Conservation (phyloP, 2,329 filamentous ascomycete genomes). For the Nemania abortiva region DNA sequence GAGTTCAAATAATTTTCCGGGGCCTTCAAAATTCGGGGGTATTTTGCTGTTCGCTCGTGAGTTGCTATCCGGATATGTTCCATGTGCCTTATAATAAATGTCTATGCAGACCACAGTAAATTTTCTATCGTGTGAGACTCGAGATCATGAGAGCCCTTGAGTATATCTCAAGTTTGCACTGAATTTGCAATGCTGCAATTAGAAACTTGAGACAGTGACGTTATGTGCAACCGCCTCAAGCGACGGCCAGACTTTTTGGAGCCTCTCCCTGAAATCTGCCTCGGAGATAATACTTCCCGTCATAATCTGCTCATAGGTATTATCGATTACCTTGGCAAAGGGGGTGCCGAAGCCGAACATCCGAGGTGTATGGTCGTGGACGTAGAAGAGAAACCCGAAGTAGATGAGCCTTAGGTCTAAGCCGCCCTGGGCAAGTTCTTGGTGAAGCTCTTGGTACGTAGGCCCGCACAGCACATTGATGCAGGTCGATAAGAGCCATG, state of each 20-base stretch:
- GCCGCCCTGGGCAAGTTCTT: conserved; percentile 42
- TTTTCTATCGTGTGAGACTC: background rate
- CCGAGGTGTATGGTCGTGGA: conserved; percentile 43
- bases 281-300: conserved; percentile 39
- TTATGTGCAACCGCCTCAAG: conserved; percentile 41
- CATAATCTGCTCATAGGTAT: conserved; percentile 46
- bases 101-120: background rate
- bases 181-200: background rate
- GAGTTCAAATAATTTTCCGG: conserved; percentile 1
- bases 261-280: conserved; percentile 41
- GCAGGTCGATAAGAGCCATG: conserved; percentile 44
- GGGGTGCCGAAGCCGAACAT: conserved; percentile 45
- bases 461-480: conserved; percentile 46
- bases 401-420: conserved; percentile 46
- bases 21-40: background rate
- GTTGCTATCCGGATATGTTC: background rate
- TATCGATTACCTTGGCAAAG: conserved; percentile 43
- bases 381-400: conserved; percentile 46
- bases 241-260: conserved; percentile 39
- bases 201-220: conserved; percentile 38
- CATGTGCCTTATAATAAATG: background rate
- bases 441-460: conserved; percentile 38
- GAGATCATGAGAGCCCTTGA: background rate
- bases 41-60: background rate
- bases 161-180: background rate